These are phyloP conservation scores for Xylaria sp. DNA, from an alignment of 2,329 filamentous ascomycete species.

Conservation along the genomic window DNA sequence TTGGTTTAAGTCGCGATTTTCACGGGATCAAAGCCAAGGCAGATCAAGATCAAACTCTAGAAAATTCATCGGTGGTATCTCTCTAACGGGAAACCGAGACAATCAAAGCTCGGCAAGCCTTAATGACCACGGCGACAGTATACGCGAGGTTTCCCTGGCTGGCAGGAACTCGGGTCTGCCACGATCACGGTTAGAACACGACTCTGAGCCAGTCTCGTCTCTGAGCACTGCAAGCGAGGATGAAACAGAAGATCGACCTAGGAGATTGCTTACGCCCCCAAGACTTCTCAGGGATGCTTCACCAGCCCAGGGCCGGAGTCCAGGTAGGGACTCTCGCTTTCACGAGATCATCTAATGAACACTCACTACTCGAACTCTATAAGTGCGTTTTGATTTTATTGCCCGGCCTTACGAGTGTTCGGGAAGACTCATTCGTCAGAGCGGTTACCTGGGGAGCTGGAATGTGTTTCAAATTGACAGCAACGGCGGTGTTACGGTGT, in stretches of 20 bases:
- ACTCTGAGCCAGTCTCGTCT: constrained; percentile 32
- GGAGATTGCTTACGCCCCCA: constrained; percentile 46
- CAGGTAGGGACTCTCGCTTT: constrained; percentile 63
- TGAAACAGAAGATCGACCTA: constrained; percentile 53
- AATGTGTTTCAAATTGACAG: constrained; percentile 23
- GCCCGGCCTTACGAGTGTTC: not conserved
- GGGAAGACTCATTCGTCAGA: not conserved
- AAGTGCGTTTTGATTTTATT: not conserved
- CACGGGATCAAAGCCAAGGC: constrained; percentile 41
- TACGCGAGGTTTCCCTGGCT: constrained; percentile 55
- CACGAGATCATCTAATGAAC: constrained; percentile 56
- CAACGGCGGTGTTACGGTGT: not conserved
- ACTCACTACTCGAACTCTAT: not conserved
- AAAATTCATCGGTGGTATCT: constrained; percentile 58
- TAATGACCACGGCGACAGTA: constrained; percentile 49
- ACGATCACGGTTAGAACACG: constrained; percentile 23
- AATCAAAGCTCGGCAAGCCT: constrained; percentile 53
- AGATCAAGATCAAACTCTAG: constrained; percentile 42
- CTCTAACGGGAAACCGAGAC: constrained; percentile 49
- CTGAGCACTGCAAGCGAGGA: constrained; percentile 43
- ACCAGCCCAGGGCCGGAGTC: constrained; percentile 54
- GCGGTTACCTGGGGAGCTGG: not conserved
- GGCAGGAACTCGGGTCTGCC: constrained; percentile 41
- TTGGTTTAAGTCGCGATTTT: constrained; percentile 63
- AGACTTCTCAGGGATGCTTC: constrained; percentile 43